These are phyloP conservation scores for Sclerotinia borealis DNA, from an alignment of 2,329 filamentous ascomycete genomes.

Conservation along the genomic window DNA sequence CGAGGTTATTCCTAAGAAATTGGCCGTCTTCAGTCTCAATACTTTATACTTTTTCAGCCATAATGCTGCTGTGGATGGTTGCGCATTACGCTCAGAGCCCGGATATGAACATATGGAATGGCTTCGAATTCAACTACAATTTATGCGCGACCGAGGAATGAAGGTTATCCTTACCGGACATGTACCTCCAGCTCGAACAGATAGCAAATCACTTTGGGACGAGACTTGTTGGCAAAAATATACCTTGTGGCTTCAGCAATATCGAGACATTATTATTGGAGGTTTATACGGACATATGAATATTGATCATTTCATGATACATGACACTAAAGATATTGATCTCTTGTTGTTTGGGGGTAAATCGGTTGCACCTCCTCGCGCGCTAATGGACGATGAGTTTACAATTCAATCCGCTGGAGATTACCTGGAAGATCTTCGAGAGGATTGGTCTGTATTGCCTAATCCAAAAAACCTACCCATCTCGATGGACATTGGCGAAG, in stretches of 20 bases:
- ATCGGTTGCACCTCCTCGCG: constrained; percentile 30
- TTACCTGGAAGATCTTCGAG: constrained; percentile 73
- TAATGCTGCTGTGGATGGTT: constrained; percentile 91
- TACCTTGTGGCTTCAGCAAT: constrained; percentile 82
- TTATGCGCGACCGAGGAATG: constrained; percentile 76
- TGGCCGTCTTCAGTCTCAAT: constrained; percentile 91
- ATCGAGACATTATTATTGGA: constrained; percentile 78
- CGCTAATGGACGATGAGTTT: constrained; percentile 48
- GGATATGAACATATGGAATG: constrained; percentile 96
- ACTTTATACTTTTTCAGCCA: constrained; percentile 94
- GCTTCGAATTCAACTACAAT: constrained; percentile 81
- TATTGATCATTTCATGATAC: constrained; percentile 91
- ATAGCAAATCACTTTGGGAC: constrained; percentile 84
- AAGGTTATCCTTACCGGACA: constrained; percentile 94
- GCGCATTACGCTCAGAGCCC: constrained; percentile 69
- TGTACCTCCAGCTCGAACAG: constrained; percentile 82
- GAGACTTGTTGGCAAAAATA: constrained; percentile 99
- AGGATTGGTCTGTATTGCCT: constrained; percentile 72
- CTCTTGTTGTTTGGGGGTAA: constrained; percentile 41
- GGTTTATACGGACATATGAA: constrained; percentile 95
- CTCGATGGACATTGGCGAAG: neutral
- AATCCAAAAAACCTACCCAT: constrained; percentile 28
- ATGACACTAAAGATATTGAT: constrained; percentile 74
- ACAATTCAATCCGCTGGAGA: constrained; percentile 61
- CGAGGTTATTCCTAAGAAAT: constrained; percentile 78